These are phyloP conservation scores for Ambrosia trifida DNA, from an alignment of 129 eudicot species.

Conservation along the genomic window DNA sequence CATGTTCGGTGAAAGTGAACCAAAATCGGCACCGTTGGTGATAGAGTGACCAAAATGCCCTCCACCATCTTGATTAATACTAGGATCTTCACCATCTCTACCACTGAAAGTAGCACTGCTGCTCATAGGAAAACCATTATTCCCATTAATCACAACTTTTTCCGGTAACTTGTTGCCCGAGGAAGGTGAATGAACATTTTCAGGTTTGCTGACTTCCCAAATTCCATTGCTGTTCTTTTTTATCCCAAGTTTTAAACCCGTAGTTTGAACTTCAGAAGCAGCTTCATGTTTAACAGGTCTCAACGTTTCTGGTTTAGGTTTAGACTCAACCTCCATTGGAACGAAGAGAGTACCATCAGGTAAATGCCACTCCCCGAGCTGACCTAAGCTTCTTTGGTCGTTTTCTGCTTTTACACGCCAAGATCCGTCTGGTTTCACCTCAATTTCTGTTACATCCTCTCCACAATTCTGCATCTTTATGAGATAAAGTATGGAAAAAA, in stretches of 20 bases:
- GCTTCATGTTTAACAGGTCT: conserved; percentile 68
- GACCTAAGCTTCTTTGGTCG: conserved; percentile 61
- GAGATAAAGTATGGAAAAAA: conserved; percentile 1
- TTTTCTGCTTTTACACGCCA: conserved; percentile 89
- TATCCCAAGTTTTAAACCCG: conserved; percentile 71
- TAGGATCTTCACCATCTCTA: conserved; percentile 76
- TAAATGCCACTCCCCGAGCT: conserved; percentile 73
- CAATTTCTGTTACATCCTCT: conserved; percentile 83
- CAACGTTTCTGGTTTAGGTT: conserved; percentile 49
- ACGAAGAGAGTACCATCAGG: conserved; percentile 73
- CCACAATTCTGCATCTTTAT: conserved; percentile 65
- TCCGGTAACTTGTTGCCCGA: conserved; percentile 45
- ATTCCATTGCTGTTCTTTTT: conserved; percentile 70
- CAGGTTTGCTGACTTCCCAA: conserved; percentile 79
- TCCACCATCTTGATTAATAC: conserved; percentile 75
- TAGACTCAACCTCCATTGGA: conserved; percentile 44
- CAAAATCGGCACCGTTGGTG: conserved; percentile 55
- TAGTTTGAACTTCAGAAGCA: conserved; percentile 59
- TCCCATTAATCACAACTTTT: conserved; percentile 34
- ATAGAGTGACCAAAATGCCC: conserved; percentile 56
- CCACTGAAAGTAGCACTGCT: conserved; percentile 90
- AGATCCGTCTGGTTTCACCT: conserved; percentile 90
- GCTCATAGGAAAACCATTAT: conserved; percentile 62
- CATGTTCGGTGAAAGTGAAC: conserved; percentile 58
- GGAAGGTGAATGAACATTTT: conserved; percentile 37